Evolutionary conservation across 2,329 filamentous ascomycete genomes (phyloP), one percentile per base, ranked within the genome.

Genomic region (Ophioceras dolichostomum): DNA sequence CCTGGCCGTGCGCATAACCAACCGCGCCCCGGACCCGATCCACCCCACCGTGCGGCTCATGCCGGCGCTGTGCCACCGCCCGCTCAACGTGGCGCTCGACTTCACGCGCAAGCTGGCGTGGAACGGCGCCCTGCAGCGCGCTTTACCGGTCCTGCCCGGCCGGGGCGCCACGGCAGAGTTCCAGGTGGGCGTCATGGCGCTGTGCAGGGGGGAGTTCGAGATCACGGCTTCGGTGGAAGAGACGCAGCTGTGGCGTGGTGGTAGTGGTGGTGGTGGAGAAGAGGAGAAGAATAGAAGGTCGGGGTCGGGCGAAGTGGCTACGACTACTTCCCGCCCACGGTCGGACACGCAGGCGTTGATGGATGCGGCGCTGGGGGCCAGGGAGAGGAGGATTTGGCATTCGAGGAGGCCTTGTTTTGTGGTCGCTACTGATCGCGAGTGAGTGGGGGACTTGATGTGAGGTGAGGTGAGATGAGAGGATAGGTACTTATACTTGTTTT

Each of bases 161-260:
- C 70, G 74, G 4, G 64, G 70, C 32, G 71, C 59, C n/a, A 65
- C 68, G 0, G 64, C 67, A 0, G 70, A 79, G 42, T 65, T 83
- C 17, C 65, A 68, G 2, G 58, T 93, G 4, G 83, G 83, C 4
- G 68, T 88, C 31, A 83, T 83, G 30, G 72, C 80, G 22, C 70
- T 94, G 24, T 87, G 82, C 46, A 70, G 77, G 32, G 88, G 88
- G 13, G 76, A 84, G 45, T 94, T 89, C 54, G 87, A 94, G 56
- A 67, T 94, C 17, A 75, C 74, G 18, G 86, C 79, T 5, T 80
- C 74, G 10, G 76, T 94, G 0, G 88, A 95, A 58, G 88, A 95
- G 62, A 75, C 83, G 3, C 68, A 69, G 42, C 51, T 83, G 7
- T 68, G 21, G 12, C 14, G 22, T 7, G n/a, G 5, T 8, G n/a